phyloP scores from a whole-genome alignment of 805 yeast species.

The Ogataea trehaloabstinens region DNA sequence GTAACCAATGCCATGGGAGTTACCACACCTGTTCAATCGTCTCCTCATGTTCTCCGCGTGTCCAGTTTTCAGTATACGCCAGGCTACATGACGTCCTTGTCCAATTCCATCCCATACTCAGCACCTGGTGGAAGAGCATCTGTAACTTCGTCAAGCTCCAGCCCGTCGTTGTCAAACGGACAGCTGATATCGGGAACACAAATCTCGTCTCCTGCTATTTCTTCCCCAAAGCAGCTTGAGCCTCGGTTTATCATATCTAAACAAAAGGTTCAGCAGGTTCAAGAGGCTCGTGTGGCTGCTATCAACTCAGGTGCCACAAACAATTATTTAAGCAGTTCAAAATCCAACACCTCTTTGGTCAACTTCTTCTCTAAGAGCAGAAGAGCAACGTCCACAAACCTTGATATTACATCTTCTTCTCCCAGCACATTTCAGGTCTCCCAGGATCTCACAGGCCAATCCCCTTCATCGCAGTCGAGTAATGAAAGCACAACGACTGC shows the following conservation, averaged over 20 bases:
- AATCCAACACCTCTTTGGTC: conserved; percentile 47
- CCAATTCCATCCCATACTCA: conserved; percentile 65
- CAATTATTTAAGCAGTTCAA: conserved; percentile 16
- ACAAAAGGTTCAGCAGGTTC: conserved; percentile 61
- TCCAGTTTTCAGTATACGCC: conserved; percentile 13
- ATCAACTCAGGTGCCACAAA: conserved; percentile 7
- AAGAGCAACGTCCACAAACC: conserved; percentile 34
- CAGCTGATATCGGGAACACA: conserved; percentile 60
- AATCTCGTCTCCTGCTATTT: conserved; percentile 68
- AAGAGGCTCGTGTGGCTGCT: conserved; percentile 41
- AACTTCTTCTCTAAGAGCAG: conserved; percentile 49
- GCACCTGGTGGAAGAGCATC: conserved; percentile 60
- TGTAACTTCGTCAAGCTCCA: conserved; percentile 23
- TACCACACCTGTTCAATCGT: conserved; percentile 9
- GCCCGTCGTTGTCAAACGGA: conserved; percentile 47
- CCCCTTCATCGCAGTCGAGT: conserved; percentile 33
- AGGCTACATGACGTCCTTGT: conserved; percentile 41
- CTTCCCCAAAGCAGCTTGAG: conserved; percentile 61
- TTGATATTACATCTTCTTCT: conserved; percentile 29
- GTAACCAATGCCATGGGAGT: conserved; percentile 1
- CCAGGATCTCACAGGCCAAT: conserved; percentile 31
- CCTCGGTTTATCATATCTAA: conserved; percentile 83
- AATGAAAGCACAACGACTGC: conserved; percentile 18
- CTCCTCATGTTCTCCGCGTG: conserved; percentile 1
- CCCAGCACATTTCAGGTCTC: conserved; percentile 27